phyloP scores from a whole-genome alignment of 1,284 basidiomycete species.

The Microbotryomycetes sp. region DNA sequence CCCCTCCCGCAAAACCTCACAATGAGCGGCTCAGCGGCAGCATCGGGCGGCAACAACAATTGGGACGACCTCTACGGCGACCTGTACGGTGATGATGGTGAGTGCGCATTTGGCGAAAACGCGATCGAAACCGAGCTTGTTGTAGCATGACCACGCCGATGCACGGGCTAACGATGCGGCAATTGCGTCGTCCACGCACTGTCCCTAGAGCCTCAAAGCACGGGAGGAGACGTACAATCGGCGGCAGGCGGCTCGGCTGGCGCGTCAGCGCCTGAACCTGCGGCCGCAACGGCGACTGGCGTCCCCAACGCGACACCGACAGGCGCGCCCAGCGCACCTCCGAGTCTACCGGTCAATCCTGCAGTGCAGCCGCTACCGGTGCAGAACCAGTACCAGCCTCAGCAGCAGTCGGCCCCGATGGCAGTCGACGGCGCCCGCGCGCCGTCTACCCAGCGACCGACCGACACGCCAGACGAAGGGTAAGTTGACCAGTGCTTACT shows the following conservation, averaged over 20 bases:
- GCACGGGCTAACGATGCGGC: background rate
- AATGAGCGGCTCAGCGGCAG: background rate
- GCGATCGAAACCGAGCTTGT: no score
- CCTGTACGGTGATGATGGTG: constrained; percentile 66
- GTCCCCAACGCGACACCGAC: background rate
- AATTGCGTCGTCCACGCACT: background rate
- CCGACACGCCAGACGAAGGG: constrained; percentile 99
- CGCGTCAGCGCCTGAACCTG: background rate
- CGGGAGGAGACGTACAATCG: background rate
- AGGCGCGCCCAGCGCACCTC: no score
- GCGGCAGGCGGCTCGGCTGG: background rate
- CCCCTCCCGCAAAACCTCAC: no score
- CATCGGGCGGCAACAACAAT: background rate
- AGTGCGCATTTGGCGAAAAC: constrained; percentile 38
- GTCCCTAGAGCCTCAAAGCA: no score
- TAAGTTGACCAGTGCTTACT: constrained; percentile 53
- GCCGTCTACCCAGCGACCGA: constrained; percentile 54
- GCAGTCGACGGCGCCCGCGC: constrained; percentile 26
- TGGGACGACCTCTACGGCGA: constrained; percentile 46
- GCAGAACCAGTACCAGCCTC: background rate
- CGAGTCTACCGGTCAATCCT: no score
- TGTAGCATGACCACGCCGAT: background rate
- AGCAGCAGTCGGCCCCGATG: constrained; percentile 11
- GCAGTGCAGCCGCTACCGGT: no score
- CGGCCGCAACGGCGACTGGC: background rate